Conservation (phyloP, 2,329 filamentous ascomycete genomes). For the Neurospora sp. region DNA sequence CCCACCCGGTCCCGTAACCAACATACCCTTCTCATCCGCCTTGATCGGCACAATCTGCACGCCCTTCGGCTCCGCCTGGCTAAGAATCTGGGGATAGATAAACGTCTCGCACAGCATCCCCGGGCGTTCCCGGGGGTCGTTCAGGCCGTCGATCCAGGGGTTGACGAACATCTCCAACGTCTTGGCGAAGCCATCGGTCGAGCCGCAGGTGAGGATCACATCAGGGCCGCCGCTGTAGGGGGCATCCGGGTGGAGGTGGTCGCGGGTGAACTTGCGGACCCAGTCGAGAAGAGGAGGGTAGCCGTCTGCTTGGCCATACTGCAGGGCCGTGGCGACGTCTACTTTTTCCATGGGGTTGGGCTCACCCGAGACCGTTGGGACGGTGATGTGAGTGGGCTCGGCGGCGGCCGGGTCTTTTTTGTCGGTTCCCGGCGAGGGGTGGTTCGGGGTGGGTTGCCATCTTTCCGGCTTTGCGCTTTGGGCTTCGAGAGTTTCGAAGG, state of each 20-base stretch:
- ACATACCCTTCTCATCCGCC: slow-evolving; percentile 73
- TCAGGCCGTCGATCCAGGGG: slow-evolving; percentile 60
- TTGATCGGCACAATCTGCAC: slow-evolving; percentile 64
- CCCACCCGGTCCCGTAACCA: slow-evolving; percentile 61
- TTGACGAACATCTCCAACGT: slow-evolving; percentile 65
- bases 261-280: slow-evolving; percentile 65
- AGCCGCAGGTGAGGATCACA: slow-evolving; percentile 69
- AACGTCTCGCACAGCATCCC: slow-evolving; percentile 73
- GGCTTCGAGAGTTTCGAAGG: slow-evolving; percentile 83
- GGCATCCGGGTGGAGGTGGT: slow-evolving; percentile 70
- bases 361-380: slow-evolving; percentile 58
- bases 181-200: slow-evolving; percentile 80
- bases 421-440: slow-evolving; percentile 26
- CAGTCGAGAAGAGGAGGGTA: slow-evolving; percentile 73
- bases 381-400: slow-evolving; percentile 46
- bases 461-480: slow-evolving; percentile 64
- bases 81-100: slow-evolving; percentile 68
- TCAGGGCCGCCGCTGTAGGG: slow-evolving; percentile 71
- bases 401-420: slow-evolving; percentile 13
- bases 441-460: slow-evolving; percentile 61
- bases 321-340: slow-evolving; percentile 71
- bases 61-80: slow-evolving; percentile 56
- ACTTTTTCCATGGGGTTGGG: slow-evolving; percentile 58
- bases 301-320: slow-evolving; percentile 77
- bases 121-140: slow-evolving; percentile 61